Evolutionary conservation across 2,329 filamentous ascomycete species (phyloP), one percentile per base, ranked within the genome.

Genomic region (Fusarium fujikuroi): DNA sequence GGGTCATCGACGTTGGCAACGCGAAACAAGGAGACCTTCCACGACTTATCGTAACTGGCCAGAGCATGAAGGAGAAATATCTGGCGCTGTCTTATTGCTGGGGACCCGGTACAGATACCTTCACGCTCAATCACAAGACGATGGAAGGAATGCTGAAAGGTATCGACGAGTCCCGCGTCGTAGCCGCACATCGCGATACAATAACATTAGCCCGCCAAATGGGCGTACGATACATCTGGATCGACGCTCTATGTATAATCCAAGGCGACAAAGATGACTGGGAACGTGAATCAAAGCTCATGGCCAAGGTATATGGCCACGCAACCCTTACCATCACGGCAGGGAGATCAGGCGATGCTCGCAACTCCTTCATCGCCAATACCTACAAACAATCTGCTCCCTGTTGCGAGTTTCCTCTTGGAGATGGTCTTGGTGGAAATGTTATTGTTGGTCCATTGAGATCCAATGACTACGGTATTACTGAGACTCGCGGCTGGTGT

Each of bases 401-500:
- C 14, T 36, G 44, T 15, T 69, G 66, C 23, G 28, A 59, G 18
- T 37, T 71, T 8, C 69, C 61, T 1, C 43, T 66, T 2, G 46
- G 23, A 1, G 34, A 57, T 12, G 42, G 49, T 1, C 7, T 7
- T 16, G 12, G 16, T 3, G 61, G 46, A 10, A 42, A 3, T 4
- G 50, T 59, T 14, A 9, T 54, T 25, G 28, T 70, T 16, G 66
- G 62, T 0, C 8, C 53, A 0, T 15, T 43, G 7, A 59, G 66
- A 16, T 53, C 66, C 1, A 4, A 5, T 19, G 50, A 61, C 21
- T n/a, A 58, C 0, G 66, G 69, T 7, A 2, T 49, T 2, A 60
- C 56, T 18, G 42, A 56, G 12, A 71, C 61, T 18, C 68, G 68
- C 2, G 68, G 68, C 1, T 71, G 68, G 68, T 71, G 68, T 25